Percentiles rank a stretch among this genome's conserved stretches.
Conservation (phyloP, 1,139 yeast species). For the Saccharomyces hybrid region DNA sequence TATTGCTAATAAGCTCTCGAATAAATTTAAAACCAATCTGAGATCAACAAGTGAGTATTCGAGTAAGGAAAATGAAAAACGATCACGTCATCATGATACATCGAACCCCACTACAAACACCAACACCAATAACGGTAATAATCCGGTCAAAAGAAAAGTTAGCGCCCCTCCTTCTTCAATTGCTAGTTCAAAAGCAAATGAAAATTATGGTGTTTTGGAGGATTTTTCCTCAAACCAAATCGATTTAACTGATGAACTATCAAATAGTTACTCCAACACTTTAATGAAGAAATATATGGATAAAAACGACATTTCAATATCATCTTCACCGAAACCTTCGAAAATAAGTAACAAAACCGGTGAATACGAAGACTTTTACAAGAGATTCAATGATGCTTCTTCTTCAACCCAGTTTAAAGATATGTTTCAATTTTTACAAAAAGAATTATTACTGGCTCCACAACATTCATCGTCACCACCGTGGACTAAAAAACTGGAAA, state of each 20-base stretch:
- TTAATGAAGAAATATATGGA: slow-evolving; percentile 25
- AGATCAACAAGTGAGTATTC: slow-evolving; percentile 26
- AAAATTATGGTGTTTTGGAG: neutral
- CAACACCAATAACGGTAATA: slow-evolving; percentile 5
- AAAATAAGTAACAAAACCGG: neutral
- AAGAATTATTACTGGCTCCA: slow-evolving; percentile 4
- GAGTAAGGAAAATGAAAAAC: slow-evolving; percentile 7
- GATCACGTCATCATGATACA: neutral
- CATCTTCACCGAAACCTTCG: neutral
- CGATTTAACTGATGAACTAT: slow-evolving; percentile 28
- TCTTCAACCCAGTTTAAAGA: slow-evolving; percentile 7
- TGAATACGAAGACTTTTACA: slow-evolving; percentile 11
- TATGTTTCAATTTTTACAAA: slow-evolving; percentile 13
- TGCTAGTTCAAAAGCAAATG: neutral
- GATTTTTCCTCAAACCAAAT: slow-evolving; percentile 9
- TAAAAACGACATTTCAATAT: neutral
- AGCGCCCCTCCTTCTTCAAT: slow-evolving; percentile 19
- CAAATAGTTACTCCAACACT: slow-evolving; percentile 21
- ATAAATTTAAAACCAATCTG: slow-evolving; percentile 9
- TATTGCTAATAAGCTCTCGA: slow-evolving; percentile 6
- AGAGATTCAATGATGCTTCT: slow-evolving; percentile 8
- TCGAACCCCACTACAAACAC: slow-evolving; percentile 4
- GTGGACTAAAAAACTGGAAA: neutral
- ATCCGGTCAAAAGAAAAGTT: slow-evolving; percentile 13
- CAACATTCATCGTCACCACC: neutral